phyloP scores from a whole-genome alignment of 805 yeast genomes.

The Cyberlindnera euphorbiae region DNA sequence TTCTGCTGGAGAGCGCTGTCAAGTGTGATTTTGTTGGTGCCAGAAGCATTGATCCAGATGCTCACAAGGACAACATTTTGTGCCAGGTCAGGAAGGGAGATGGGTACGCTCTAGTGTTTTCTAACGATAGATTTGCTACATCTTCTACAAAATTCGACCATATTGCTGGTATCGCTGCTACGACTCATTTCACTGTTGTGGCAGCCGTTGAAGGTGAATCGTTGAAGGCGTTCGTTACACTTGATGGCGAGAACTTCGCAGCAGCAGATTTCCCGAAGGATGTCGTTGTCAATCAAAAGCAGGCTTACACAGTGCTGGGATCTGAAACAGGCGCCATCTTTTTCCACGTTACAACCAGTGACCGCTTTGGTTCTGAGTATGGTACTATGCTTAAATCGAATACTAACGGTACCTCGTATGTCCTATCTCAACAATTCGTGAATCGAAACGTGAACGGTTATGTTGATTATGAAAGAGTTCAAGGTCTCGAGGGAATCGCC shows the following conservation, averaged over 20 bases:
- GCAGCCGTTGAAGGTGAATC: slow-evolving; percentile 53
- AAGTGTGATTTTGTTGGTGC: slow-evolving; percentile 64
- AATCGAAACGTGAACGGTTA: slow-evolving; percentile 70
- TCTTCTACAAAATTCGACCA: slow-evolving; percentile 44
- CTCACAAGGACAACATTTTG: slow-evolving; percentile 46
- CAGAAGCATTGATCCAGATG: slow-evolving; percentile 34
- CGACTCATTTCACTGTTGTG: slow-evolving; percentile 66
- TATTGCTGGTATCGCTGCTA: slow-evolving; percentile 70
- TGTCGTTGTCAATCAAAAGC: slow-evolving; percentile 54
- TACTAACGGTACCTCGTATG: slow-evolving; percentile 86
- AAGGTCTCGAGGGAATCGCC: slow-evolving; percentile 80
- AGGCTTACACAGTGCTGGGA: slow-evolving; percentile 77
- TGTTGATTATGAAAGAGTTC: slow-evolving; percentile 85
- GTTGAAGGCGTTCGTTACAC: slow-evolving; percentile 66
- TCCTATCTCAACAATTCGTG: slow-evolving; percentile 61
- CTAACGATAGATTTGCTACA: slow-evolving; percentile 19
- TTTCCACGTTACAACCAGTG: slow-evolving; percentile 72
- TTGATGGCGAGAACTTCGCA: slow-evolving; percentile 76
- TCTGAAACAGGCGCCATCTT: slow-evolving; percentile 70
- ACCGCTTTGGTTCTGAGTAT: slow-evolving; percentile 46
- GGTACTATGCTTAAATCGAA: slow-evolving; percentile 87
- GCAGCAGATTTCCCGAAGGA: slow-evolving; percentile 73
- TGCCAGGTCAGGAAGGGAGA: slow-evolving; percentile 48
- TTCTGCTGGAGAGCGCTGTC: slow-evolving; percentile 44
- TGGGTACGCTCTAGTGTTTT: slow-evolving; percentile 27